Percentiles rank a stretch among this genome's conserved stretches.
phyloP scores from a whole-genome alignment of 345 rosid species.

The Eucalyptus rudis region DNA sequence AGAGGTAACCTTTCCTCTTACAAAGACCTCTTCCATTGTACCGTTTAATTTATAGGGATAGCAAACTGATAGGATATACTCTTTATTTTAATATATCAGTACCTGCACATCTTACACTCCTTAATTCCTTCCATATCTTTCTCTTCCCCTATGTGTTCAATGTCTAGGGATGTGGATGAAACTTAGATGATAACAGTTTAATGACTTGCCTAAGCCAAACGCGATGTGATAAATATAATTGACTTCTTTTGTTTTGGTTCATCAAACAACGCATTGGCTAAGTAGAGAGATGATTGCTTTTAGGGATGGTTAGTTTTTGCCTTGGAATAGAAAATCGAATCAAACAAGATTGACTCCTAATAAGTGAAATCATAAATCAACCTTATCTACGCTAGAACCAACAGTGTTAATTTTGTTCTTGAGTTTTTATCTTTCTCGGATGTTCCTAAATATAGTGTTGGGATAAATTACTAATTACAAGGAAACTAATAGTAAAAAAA shows the following conservation, averaged over 20 bases:
- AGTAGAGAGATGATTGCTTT: not conserved
- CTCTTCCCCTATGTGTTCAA: no score
- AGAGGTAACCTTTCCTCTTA: not conserved
- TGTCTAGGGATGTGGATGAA: accelerated
- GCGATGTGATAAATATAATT: no score
- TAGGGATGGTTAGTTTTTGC: accelerated
- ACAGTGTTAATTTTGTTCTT: not conserved
- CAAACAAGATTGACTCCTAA: accelerated
- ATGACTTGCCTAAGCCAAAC: accelerated
- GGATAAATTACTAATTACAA: not conserved
- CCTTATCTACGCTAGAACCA: not conserved
- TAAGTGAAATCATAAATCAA: accelerated
- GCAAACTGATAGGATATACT: accelerated
- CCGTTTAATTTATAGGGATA: not conserved
- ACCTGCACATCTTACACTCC: accelerated
- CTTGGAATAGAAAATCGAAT: accelerated
- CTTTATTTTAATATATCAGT: accelerated
- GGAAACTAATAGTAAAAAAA: not conserved
- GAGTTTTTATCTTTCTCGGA: accelerated
- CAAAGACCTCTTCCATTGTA: accelerated
- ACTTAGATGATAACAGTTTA: accelerated
- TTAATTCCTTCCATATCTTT: not conserved
- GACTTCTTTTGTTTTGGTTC: not conserved
- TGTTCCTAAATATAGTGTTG: not conserved
- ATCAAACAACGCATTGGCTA: not conserved